phyloP scores from a whole-genome alignment of 2,329 filamentous ascomycete genomes.

The Xenoacremonium recifei region DNA sequence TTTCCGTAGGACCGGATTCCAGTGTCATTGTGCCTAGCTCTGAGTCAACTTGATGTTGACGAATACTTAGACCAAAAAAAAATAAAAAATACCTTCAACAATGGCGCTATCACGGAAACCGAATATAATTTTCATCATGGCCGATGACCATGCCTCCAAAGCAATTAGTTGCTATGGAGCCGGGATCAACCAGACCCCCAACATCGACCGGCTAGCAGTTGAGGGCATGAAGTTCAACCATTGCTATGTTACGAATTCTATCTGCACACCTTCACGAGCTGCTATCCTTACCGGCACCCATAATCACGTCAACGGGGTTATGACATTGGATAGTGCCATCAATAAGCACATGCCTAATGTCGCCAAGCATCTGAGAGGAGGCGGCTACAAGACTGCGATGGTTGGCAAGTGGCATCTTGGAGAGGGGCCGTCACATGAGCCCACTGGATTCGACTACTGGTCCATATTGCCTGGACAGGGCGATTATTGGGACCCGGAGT shows the following conservation, averaged over 20 bases:
- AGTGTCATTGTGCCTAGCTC: neutral
- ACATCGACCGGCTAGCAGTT: constrained; percentile 47
- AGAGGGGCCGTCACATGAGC: constrained; percentile 44
- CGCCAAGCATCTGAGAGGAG: constrained; percentile 46
- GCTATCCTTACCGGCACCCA: constrained; percentile 49
- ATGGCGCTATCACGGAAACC: too few species aligned
- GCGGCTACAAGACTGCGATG: constrained; percentile 51
- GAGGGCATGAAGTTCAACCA: constrained; percentile 53
- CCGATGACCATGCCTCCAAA: constrained; percentile 53
- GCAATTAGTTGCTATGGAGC: constrained; percentile 48
- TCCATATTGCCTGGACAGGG: constrained; percentile 50
- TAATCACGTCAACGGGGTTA: constrained; percentile 52
- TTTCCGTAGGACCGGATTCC: too few species aligned
- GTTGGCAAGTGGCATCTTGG: constrained; percentile 55
- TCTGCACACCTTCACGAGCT: constrained; percentile 51
- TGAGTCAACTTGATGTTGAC: constrained; percentile 1
- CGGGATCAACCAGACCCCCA: constrained; percentile 50
- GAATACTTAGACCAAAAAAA: too few species aligned
- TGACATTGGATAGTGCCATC: constrained; percentile 46
- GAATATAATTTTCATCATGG: constrained; percentile 49
- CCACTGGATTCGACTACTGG: constrained; percentile 52
- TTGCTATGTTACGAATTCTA: constrained; percentile 53
- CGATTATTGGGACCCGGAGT: constrained; percentile 49
- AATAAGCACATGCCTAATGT: constrained; percentile 51
- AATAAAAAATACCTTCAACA: too few species aligned